Conservation (phyloP, 2,329 filamentous ascomycete genomes). For the Ascochyta pisi region DNA sequence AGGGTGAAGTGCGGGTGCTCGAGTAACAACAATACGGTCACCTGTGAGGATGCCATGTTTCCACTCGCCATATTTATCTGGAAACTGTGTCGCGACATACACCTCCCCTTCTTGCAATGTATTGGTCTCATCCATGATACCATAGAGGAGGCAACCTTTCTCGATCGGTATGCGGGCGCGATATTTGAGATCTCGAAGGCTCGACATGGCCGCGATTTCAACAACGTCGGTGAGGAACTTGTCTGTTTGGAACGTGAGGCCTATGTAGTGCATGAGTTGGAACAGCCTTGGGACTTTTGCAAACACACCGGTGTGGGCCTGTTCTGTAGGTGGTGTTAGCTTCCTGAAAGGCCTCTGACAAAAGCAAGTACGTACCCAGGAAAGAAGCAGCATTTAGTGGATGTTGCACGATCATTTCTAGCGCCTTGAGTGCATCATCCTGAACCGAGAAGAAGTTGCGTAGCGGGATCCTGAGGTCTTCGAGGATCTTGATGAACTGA, state of each 20-base stretch:
- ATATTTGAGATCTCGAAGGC: constrained; percentile 78
- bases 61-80: constrained; percentile 32
- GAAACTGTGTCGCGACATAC: constrained; percentile 65
- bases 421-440: constrained; percentile 63
- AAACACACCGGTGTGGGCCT: constrained; percentile 65
- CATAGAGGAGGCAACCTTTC: constrained; percentile 77
- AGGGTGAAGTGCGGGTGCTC: constrained; percentile 82
- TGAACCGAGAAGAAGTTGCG: constrained; percentile 71
- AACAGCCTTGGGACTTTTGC: constrained; percentile 70
- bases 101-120: constrained; percentile 71
- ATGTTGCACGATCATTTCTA: constrained; percentile 66
- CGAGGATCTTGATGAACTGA: constrained; percentile 84
- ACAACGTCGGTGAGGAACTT: constrained; percentile 73
- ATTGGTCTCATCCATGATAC: constrained; percentile 82
- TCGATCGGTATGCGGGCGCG: constrained; percentile 76
- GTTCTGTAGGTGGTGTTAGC: constrained; percentile 42
- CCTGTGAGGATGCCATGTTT: constrained; percentile 21
- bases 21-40: constrained; percentile 68
- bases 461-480: constrained; percentile 71
- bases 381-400: constrained; percentile 70
- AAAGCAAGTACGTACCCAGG: constrained; percentile 48
- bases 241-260: constrained; percentile 71
- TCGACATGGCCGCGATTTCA: constrained; percentile 72
- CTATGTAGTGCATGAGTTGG: constrained; percentile 62
- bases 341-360: background rate